A percentile compares a stretch with the other conserved stretches of the same genome.
phyloP scores from a whole-genome alignment of 495 filamentous ascomycete genomes.

The Aspergillus sclerotiicarbonarius region DNA sequence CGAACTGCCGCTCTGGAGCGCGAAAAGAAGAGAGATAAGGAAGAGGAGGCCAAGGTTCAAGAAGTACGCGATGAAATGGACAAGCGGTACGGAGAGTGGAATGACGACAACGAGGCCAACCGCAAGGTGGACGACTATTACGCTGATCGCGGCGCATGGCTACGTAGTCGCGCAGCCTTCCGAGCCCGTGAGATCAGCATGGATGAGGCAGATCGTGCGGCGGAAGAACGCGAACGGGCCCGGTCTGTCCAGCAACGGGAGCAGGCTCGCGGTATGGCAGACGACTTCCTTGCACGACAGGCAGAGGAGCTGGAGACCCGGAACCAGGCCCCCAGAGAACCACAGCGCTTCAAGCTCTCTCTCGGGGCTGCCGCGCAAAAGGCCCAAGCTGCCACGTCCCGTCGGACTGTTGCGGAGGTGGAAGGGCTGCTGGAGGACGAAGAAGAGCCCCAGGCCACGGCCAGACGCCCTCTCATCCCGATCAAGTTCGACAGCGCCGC shows the following conservation, averaged over 20 bases:
- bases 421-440: slow-evolving; percentile 94
- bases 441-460: slow-evolving; percentile 69
- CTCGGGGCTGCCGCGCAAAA: slow-evolving; percentile 86
- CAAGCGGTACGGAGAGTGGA: slow-evolving; percentile 74
- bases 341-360: slow-evolving; percentile 89
- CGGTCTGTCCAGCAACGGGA: slow-evolving; percentile 69
- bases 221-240: slow-evolving; percentile 72
- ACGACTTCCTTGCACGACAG: slow-evolving; percentile 87
- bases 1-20: slow-evolving; percentile 80
- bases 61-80: slow-evolving; percentile 69
- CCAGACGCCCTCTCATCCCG: slow-evolving; percentile 79
- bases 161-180: slow-evolving; percentile 73
- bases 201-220: slow-evolving; percentile 78
- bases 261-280: slow-evolving; percentile 80
- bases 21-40: slow-evolving; percentile 72
- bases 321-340: slow-evolving; percentile 60
- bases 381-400: slow-evolving; percentile 66
- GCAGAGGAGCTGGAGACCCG: slow-evolving; percentile 74
- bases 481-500: slow-evolving; percentile 85
- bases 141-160: slow-evolving; percentile 77
- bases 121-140: slow-evolving; percentile 81
- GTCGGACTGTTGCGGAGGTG: slow-evolving; percentile 87
- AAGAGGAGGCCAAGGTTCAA: slow-evolving; percentile 57
- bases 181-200: slow-evolving; percentile 66
- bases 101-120: slow-evolving; percentile 78